A percentile compares a stretch with the other conserved stretches of the same genome.
phyloP scores from a whole-genome alignment of 225 moss, liverwort and hornwort species.

The Takakia lepidozioides region DNA sequence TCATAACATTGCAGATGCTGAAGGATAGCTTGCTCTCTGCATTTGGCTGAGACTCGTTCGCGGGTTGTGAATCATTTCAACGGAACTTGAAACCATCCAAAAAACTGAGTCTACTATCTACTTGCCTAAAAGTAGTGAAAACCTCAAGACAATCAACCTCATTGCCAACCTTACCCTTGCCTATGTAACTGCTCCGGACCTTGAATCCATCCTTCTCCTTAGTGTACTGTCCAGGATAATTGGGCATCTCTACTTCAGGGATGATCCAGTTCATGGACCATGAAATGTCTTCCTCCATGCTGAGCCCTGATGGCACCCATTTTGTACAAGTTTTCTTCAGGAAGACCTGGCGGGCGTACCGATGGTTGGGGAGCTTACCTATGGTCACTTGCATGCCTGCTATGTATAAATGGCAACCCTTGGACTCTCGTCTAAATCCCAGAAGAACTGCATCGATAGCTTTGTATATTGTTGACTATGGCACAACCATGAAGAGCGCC shows the following conservation, averaged over 20 bases:
- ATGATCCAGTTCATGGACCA: constrained; percentile 47
- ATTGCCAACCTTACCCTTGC: constrained; percentile 24
- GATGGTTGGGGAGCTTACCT: constrained; percentile 37
- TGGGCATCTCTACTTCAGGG: constrained; percentile 23
- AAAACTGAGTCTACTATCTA: constrained; percentile 30
- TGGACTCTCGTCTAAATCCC: constrained; percentile 32
- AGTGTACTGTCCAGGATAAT: constrained; percentile 9
- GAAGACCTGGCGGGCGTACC: constrained; percentile 20
- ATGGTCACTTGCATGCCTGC: constrained; percentile 32
- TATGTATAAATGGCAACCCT: constrained; percentile 41
- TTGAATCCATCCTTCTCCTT: constrained; percentile 27
- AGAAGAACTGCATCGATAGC: constrained; percentile 26
- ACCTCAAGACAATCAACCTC: constrained; percentile 38
- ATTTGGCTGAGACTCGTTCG: too few relatives aligned
- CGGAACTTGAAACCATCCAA: constrained; percentile 32
- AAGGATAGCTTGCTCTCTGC: too few relatives aligned
- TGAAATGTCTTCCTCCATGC: constrained; percentile 40
- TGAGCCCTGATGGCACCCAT: constrained; percentile 28
- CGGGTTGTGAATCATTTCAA: too few relatives aligned
- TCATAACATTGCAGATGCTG: too few relatives aligned
- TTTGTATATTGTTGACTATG: constrained; percentile 32
- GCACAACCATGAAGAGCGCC: constrained; percentile 22
- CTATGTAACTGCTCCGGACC: constrained; percentile 20
- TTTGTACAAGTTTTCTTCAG: constrained; percentile 35
- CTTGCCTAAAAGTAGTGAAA: constrained; percentile 30